phyloP scores from a whole-genome alignment of 106 monocot genomes.

The Allium cepa region DNA sequence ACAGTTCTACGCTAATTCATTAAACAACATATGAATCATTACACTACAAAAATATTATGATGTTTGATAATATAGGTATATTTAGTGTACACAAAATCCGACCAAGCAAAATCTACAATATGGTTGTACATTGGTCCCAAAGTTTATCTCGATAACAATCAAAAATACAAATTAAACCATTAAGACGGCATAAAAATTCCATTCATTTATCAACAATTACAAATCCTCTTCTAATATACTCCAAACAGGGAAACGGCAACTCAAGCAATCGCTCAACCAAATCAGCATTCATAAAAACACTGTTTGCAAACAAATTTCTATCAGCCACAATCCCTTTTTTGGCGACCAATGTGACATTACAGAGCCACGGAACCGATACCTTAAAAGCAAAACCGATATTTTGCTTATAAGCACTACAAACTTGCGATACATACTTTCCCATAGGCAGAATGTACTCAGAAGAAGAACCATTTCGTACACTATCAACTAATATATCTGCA shows the following conservation, averaged over 20 bases:
- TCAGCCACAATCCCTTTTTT: not conserved
- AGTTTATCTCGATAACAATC: not conserved
- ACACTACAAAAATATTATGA: too few species aligned
- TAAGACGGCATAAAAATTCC: not conserved
- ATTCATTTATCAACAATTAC: slow-evolving; percentile 33
- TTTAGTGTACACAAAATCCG: too few species aligned
- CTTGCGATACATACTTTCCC: slow-evolving; percentile 64
- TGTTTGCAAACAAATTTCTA: slow-evolving; percentile 25
- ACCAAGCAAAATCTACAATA: too few species aligned
- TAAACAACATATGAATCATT: too few species aligned
- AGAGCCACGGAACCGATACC: slow-evolving; percentile 84
- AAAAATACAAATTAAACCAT: not conserved
- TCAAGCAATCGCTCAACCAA: slow-evolving; percentile 49
- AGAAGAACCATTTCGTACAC: not conserved
- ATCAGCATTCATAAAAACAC: slow-evolving; percentile 36
- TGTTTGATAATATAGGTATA: too few species aligned
- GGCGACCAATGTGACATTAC: slow-evolving; percentile 79
- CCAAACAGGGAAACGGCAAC: slow-evolving; percentile 70
- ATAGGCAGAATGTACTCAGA: slow-evolving; percentile 39
- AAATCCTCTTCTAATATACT: slow-evolving; percentile 70
- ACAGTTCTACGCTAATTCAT: too few species aligned
- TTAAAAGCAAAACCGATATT: slow-evolving; percentile 61
- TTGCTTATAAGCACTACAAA: slow-evolving; percentile 70
- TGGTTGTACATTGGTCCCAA: not conserved
- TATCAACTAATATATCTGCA: slow-evolving; percentile 29